Evolutionary conservation across 2,329 filamentous ascomycete genomes (phyloP).

Genomic region (Sporothrix inflata): DNA sequence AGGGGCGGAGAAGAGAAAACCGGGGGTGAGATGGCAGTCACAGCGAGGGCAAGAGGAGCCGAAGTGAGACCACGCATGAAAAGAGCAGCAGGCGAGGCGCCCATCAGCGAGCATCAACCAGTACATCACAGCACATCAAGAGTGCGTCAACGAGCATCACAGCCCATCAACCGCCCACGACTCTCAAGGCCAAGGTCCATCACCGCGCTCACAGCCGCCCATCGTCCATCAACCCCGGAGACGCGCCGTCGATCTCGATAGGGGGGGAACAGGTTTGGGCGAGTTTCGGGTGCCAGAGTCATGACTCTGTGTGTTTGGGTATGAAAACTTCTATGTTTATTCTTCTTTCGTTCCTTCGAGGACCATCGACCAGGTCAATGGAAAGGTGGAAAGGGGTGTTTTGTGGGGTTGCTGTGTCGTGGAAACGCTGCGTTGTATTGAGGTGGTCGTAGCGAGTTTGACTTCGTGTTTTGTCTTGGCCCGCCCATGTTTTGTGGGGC

Average conservation of each 20-base stretch:
- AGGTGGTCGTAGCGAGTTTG: conserved; percentile 20
- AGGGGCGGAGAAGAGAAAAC: not conserved
- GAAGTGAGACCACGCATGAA: not conserved
- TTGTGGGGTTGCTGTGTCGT: conserved; percentile 10
- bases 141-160: not conserved
- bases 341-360: not conserved
- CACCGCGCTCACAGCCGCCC: conserved; percentile 1
- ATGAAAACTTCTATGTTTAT: not conserved
- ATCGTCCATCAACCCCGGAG: not conserved
- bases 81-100: not conserved
- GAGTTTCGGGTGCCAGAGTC: conserved; percentile 18
- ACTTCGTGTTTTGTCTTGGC: conserved; percentile 23
- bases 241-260: conserved; percentile 4
- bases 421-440: conserved; percentile 4
- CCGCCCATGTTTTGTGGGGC: conserved; percentile 15
- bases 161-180: not conserved
- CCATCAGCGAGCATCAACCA: conserved; percentile 12
- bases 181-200: not conserved
- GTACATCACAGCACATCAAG: conserved; percentile 9
- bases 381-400: not conserved
- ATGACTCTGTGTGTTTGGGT: not conserved
- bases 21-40: not conserved
- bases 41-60: conserved; percentile 3
- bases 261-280: conserved; percentile 17
- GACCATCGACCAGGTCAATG: not conserved